Evolutionary conservation across 1,139 yeast species (phyloP).

Genomic region (Candida labiduridarum): DNA sequence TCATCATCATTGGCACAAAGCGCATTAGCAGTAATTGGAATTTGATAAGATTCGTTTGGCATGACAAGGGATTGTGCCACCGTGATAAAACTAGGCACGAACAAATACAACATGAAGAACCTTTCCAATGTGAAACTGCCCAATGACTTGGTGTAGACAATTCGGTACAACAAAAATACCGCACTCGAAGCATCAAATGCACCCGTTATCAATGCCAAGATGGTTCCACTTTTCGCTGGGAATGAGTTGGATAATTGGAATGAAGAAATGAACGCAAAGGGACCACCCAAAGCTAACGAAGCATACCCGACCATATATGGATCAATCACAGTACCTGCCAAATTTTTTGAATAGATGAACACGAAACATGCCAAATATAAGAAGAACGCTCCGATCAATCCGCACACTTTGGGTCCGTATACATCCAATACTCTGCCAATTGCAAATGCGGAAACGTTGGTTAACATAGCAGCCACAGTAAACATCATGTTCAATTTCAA

Average conservation of each 20-base stretch:
- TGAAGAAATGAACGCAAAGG: constrained; percentile 47
- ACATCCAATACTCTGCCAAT: constrained; percentile 45
- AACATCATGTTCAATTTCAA: constrained; percentile 49
- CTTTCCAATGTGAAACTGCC: constrained; percentile 32
- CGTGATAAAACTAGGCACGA: constrained; percentile 44
- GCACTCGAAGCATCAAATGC: constrained; percentile 54
- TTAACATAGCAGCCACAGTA: constrained; percentile 47
- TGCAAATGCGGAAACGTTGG: constrained; percentile 45
- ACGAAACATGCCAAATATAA: constrained; percentile 39
- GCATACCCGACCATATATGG: constrained; percentile 47
- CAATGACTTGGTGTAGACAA: constrained; percentile 28
- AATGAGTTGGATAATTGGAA: constrained; percentile 50
- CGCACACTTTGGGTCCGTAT: constrained; percentile 48
- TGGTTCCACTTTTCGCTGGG: constrained; percentile 43
- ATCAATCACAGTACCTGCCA: constrained; percentile 25
- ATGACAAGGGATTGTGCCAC: constrained; percentile 41
- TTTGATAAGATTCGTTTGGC: constrained; percentile 45
- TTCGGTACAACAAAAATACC: constrained; percentile 40
- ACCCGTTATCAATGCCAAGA: constrained; percentile 47
- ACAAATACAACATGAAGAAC: constrained; percentile 39
- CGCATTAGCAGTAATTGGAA: constrained; percentile 28
- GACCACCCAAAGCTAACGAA: constrained; percentile 49
- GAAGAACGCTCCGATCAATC: constrained; percentile 42
- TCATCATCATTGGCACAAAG: constrained; percentile 30
- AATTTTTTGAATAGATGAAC: constrained; percentile 34